Evolutionary conservation across 225 moss, liverwort and hornwort species (phyloP).

Genomic region (Pleurozium schreberi): DNA sequence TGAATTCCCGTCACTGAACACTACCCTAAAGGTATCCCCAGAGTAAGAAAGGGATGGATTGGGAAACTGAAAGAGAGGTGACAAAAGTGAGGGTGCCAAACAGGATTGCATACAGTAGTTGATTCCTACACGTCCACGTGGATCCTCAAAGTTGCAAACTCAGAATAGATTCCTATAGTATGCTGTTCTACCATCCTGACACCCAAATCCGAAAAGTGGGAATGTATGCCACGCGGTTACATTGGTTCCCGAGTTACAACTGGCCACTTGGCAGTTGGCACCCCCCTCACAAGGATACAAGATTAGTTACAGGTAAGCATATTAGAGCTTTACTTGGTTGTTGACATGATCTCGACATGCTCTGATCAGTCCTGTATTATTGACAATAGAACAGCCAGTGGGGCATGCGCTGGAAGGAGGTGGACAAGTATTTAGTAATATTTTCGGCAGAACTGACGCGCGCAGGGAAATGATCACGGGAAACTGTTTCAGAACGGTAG

Average conservation of each 20-base stretch:
- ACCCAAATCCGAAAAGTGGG: neutral
- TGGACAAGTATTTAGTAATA: neutral
- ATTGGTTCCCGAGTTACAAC: neutral
- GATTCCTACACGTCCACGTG: neutral
- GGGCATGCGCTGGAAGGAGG: constrained; percentile 14
- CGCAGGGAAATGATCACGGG: neutral
- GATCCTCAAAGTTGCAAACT: neutral
- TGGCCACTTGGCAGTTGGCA: neutral
- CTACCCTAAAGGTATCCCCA: neutral
- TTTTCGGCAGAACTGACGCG: neutral
- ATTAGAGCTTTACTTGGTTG: neutral
- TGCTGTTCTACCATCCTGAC: neutral
- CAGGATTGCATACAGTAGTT: neutral
- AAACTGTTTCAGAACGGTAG: neutral
- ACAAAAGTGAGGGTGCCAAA: neutral
- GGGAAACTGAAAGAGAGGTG: no score
- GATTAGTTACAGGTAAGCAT: neutral
- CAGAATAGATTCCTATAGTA: neutral
- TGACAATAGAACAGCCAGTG: neutral
- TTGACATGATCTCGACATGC: neutral
- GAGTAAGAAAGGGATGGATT: neutral
- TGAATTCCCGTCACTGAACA: neutral
- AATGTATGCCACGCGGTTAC: neutral
- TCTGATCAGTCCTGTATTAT: neutral
- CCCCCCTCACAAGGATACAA: neutral